Conservation (phyloP, 495 filamentous ascomycete species). For the Annulohypoxylon maeteangense region DNA sequence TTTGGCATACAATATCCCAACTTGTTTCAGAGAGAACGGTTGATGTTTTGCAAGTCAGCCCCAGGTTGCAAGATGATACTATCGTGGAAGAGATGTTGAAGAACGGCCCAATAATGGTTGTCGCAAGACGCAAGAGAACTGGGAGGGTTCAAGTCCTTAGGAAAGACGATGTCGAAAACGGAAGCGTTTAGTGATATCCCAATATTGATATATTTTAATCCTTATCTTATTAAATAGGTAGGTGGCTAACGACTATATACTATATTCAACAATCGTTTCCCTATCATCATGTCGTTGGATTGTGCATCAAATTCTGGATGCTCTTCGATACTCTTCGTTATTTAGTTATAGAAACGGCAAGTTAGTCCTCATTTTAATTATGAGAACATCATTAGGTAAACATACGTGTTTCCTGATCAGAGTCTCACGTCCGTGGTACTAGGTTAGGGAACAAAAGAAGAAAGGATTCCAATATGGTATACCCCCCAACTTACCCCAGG, state of each 20-base stretch:
- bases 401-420: not conserved
- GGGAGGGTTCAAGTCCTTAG: not conserved
- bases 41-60: not conserved
- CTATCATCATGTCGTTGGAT: not conserved
- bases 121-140: not conserved
- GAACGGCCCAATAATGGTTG: not conserved
- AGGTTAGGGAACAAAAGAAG: not conserved
- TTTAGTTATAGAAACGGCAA: too few species aligned
- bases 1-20: not conserved
- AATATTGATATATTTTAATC: not conserved
- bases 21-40: not conserved
- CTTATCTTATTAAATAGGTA: not conserved
- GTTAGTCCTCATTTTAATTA: not conserved
- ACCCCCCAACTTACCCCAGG: conserved; percentile 11
- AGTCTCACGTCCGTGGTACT: not conserved
- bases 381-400: not conserved
- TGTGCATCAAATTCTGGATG: not conserved
- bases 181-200: not conserved
- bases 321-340: not conserved
- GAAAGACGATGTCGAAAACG: not conserved
- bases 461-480: not conserved
- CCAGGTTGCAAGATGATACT: not conserved
- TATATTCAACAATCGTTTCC: not conserved
- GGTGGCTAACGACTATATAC: not conserved
- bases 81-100: not conserved